Evolutionary conservation across 345 rosid species (phyloP).

Genomic region (Noccaea bulbosa): DNA sequence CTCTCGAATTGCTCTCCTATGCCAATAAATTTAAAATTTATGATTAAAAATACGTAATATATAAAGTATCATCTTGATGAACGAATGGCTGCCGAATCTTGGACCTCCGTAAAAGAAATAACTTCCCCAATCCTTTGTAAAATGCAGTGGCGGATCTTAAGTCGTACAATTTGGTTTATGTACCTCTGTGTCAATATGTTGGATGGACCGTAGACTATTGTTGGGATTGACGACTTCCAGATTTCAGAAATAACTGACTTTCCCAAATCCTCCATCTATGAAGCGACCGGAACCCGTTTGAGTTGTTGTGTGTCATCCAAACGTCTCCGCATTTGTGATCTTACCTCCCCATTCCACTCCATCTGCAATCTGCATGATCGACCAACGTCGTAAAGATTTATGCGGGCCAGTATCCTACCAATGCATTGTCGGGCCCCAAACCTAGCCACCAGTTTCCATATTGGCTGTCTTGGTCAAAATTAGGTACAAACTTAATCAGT

Average conservation of each 20-base stretch:
- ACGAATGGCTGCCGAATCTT: not conserved
- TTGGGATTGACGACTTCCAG: not conserved
- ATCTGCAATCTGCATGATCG: not conserved
- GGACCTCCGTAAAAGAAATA: constrained; percentile 9
- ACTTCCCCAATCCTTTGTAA: constrained; percentile 1
- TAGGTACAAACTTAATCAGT: no score
- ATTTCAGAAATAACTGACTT: not conserved
- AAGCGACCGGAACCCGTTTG: constrained; percentile 17
- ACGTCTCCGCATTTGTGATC: not conserved
- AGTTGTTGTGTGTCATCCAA: not conserved
- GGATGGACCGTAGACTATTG: not conserved
- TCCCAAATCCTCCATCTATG: not conserved
- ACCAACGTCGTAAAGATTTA: not conserved
- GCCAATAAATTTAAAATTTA: no score
- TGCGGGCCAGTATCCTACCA: not conserved
- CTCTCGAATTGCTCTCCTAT: no score
- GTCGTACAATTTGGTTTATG: not conserved
- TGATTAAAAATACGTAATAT: no score
- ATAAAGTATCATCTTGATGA: not conserved
- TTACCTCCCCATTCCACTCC: constrained; percentile 8
- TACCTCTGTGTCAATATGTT: no score
- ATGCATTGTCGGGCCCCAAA: not conserved
- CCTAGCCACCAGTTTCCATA: constrained; percentile 20
- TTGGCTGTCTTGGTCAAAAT: no score
- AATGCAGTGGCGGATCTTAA: no score